These are phyloP conservation scores for Solanum pennellii DNA, from an alignment of 257 asterid genomes.

Conservation along the genomic window DNA sequence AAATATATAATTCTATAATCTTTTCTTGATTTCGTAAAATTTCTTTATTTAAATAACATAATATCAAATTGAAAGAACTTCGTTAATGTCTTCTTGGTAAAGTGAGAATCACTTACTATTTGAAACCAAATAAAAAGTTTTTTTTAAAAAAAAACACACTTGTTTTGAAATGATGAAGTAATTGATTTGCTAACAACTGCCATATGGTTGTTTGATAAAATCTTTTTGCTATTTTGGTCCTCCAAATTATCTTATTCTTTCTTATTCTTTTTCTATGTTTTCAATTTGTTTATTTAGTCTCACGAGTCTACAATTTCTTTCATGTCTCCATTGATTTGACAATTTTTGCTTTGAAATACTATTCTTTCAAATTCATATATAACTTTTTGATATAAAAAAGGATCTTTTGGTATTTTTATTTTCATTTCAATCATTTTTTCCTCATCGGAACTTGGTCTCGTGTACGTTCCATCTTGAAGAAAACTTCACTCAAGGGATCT, in stretches of 20 bases:
- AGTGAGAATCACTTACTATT: neutral
- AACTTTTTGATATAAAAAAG: neutral
- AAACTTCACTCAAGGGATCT: neutral
- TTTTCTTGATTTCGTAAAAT: too few relatives aligned
- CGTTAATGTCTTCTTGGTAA: too few relatives aligned
- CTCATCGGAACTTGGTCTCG: neutral
- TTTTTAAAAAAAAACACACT: neutral
- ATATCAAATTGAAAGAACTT: too few relatives aligned
- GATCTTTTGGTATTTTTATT: too few relatives aligned
- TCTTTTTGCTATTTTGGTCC: neutral
- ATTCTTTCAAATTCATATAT: neutral
- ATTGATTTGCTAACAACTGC: neutral
- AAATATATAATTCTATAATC: too few relatives aligned
- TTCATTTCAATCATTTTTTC: too few relatives aligned
- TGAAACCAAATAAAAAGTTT: too few relatives aligned
- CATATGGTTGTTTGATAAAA: neutral
- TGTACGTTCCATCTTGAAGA: neutral
- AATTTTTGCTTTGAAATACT: neutral
- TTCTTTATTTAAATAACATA: too few relatives aligned
- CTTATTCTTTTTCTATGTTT: neutral
- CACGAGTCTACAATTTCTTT: neutral
- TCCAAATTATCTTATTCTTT: neutral
- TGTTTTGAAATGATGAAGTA: neutral
- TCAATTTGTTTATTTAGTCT: neutral
- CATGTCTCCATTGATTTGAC: neutral